Conservation (phyloP, 805 yeast genomes). For the Cyberlindnera maclurae region DNA sequence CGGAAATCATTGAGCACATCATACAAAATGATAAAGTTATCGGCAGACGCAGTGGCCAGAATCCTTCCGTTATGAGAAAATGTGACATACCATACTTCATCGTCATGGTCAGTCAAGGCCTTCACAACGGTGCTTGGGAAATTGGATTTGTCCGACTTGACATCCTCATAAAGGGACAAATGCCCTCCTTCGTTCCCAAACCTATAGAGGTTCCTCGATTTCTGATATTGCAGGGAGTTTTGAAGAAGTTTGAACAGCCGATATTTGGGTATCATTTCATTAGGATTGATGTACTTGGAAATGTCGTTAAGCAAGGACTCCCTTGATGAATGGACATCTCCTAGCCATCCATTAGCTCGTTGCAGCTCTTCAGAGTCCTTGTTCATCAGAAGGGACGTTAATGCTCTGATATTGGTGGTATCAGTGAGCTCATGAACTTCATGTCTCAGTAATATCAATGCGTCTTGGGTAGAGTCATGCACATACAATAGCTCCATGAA, state of each 20-base stretch:
- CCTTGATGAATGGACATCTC: constrained; percentile 29
- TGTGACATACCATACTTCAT: constrained; percentile 80
- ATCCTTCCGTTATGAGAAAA: constrained; percentile 73
- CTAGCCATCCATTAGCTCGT: constrained; percentile 26
- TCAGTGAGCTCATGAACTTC: constrained; percentile 27
- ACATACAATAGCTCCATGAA: constrained; percentile 35
- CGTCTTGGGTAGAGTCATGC: constrained; percentile 25
- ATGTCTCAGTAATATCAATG: constrained; percentile 32
- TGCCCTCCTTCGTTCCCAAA: constrained; percentile 22
- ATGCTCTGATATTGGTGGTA: constrained; percentile 20
- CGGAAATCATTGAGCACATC: constrained; percentile 45
- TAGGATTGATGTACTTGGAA: constrained; percentile 41
- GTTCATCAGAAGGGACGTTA: constrained; percentile 25
- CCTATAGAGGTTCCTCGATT: constrained; percentile 28
- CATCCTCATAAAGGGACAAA: constrained; percentile 31
- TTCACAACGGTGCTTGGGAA: constrained; percentile 45
- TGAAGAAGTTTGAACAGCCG: constrained; percentile 42
- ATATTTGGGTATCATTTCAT: constrained; percentile 44
- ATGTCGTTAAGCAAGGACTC: constrained; percentile 34
- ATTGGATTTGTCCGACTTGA: constrained; percentile 23
- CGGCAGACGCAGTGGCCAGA: constrained; percentile 73
- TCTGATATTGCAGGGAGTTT: constrained; percentile 45
- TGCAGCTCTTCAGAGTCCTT: constrained; percentile 19
- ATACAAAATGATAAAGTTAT: constrained; percentile 56
- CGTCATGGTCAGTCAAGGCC: constrained; percentile 44